These are phyloP conservation scores for Coniochaeta ligniaria DNA, from an alignment of 2,329 filamentous ascomycete species.

Conservation along the genomic window DNA sequence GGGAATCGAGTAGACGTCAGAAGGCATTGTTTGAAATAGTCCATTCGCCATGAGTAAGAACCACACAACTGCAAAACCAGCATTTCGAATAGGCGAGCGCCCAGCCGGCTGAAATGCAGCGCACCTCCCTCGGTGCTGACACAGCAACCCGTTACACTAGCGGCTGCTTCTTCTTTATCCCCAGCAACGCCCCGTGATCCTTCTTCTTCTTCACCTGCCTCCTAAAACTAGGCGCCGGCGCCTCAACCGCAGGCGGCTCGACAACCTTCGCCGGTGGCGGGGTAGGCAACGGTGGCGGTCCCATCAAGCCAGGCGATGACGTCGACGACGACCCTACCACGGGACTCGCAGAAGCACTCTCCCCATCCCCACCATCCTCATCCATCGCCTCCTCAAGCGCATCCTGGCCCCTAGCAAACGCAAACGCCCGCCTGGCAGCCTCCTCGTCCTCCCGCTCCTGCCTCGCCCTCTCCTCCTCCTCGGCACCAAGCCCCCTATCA, in stretches of 20 bases:
- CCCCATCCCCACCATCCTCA: slow-evolving; percentile 31
- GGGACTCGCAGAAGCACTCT: slow-evolving; percentile 15
- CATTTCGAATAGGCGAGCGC: background rate
- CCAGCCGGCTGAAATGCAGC: background rate
- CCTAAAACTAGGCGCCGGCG: slow-evolving; percentile 61
- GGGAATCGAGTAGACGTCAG: too few relatives aligned
- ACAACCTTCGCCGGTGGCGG: slow-evolving; percentile 24
- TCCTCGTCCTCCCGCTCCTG: slow-evolving; percentile 80
- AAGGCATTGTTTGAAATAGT: too few relatives aligned
- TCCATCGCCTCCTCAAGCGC: slow-evolving; percentile 39
- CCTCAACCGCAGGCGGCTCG: slow-evolving; percentile 18
- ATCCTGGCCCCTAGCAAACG: slow-evolving; percentile 47
- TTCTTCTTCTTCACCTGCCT: slow-evolving; percentile 82
- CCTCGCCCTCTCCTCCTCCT: slow-evolving; percentile 54
- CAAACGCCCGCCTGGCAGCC: slow-evolving; percentile 72
- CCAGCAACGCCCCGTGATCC: slow-evolving; percentile 64
- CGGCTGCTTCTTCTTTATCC: slow-evolving; percentile 78
- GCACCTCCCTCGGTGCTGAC: background rate
- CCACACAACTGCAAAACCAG: too few relatives aligned
- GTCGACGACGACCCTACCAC: slow-evolving; percentile 25
- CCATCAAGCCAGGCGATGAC: slow-evolving; percentile 9
- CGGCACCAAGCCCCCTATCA: slow-evolving; percentile 33
- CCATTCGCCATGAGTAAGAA: too few relatives aligned
- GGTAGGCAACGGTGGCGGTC: slow-evolving; percentile 17
- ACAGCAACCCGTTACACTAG: slow-evolving; percentile 33